Evolutionary conservation across 2,329 filamentous ascomycete genomes (phyloP), one percentile per base, ranked within the genome.

Genomic region (Plectosphaerella plurivora): DNA sequence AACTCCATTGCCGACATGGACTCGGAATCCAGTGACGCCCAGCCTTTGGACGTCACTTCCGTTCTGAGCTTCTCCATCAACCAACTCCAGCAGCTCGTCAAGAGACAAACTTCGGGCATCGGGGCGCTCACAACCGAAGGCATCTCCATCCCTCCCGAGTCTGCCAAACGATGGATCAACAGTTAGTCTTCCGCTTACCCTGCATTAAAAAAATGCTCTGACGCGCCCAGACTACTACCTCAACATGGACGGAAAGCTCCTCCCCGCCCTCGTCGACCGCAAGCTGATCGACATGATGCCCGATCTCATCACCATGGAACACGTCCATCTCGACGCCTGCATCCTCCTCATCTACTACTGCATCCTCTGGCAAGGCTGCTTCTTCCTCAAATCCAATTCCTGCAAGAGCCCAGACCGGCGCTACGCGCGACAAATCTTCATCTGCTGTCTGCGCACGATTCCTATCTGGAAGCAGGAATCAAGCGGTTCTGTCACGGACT

Each of bases 311-410:
- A 55, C 51, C 14, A 56, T 65, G 15, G 57, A 57, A 1, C 60
- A 66, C 22, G 59, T 67, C 5, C 61, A 65, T 11, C 49, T 67
- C 1, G 65, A 67, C 39, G 58, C 63, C 2, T 60, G 59, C 4
- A 62, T 67, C 14, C 55, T 64, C 0, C 56, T 67, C 1, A 63
- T 67, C n/a, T 67, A 67, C 53, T 67, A 66, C 18, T 56, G 57
- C 48, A 61, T 67, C 12, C 56, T 68, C 10, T 68, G 60, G 51
- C 56, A 64, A n/a, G 65, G 65, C 10, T 64, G 63, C 36, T 55
- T 37, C 20, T 52, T 59, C 8, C 47, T 48, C 18, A 53, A 47
- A 15, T 45, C 51, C 36, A 51, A 36, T 45, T 51, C 1, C 48
- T 37, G 16, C 37, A 53, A 8, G 53, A 49, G 7, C 48, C 28